Conservation (phyloP, 768 basidiomycete species). For the Lactifluus piperatus region DNA sequence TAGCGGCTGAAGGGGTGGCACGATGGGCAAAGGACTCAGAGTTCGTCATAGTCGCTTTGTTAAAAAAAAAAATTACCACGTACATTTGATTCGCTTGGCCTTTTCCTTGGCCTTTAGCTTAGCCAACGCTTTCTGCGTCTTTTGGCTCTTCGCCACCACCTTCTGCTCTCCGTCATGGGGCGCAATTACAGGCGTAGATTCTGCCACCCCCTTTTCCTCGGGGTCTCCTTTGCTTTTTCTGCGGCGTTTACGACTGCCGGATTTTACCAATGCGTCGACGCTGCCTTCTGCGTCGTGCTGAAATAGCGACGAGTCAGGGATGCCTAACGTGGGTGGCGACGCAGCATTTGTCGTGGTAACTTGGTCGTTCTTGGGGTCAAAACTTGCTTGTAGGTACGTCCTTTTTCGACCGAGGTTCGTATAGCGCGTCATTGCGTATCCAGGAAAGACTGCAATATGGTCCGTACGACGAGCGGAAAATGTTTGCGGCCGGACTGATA, state of each 20-base stretch:
- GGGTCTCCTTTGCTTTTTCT: conserved; percentile 39
- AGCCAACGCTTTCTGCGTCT: conserved; percentile 26
- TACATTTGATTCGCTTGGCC: conserved; percentile 23
- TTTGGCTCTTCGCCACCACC: conserved; percentile 24
- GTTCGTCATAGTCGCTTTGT: neutral
- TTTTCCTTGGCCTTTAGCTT: conserved; percentile 25
- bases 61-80: neutral
- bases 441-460: too few species aligned
- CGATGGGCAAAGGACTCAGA: neutral
- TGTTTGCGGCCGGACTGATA: too few species aligned
- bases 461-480: too few species aligned
- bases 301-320: neutral
- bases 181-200: neutral
- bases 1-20: conserved; percentile 15
- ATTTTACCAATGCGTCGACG: conserved; percentile 33
- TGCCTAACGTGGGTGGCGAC: conserved; percentile 1
- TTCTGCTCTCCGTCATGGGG: conserved; percentile 16
- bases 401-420: conserved; percentile 71
- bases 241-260: conserved; percentile 55
- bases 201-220: conserved; percentile 18
- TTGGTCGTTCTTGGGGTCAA: conserved; percentile 27
- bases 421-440: conserved; percentile 65
- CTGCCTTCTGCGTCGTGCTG: conserved; percentile 9
- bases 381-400: conserved; percentile 58
- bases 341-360: conserved; percentile 11